A percentile compares a stretch with the other conserved stretches of the same genome.
Conservation (phyloP, 176 grass and related monocot genomes). For the Zizania latifolia region DNA sequence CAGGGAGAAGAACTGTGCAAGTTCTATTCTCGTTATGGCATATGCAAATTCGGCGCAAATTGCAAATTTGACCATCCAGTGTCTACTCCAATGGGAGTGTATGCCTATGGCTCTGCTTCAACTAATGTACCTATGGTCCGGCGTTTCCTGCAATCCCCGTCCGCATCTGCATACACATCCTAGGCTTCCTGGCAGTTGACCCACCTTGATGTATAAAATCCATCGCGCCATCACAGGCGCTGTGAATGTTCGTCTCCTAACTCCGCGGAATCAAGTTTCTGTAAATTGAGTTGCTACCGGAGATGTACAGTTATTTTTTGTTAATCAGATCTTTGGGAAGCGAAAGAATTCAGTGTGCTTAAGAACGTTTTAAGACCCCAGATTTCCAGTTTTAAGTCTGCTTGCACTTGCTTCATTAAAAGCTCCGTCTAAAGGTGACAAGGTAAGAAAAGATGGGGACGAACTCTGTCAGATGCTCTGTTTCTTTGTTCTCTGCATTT, state of each 20-base stretch:
- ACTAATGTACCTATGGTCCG: slow-evolving; percentile 41
- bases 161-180: slow-evolving; percentile 34
- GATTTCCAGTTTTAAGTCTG: slow-evolving; percentile 3
- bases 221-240: slow-evolving; percentile 23
- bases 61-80: slow-evolving; percentile 99
- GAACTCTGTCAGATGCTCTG: neutral
- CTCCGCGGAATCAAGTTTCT: slow-evolving; percentile 52
- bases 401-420: neutral
- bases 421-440: neutral
- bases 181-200: slow-evolving; percentile 40
- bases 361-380: slow-evolving; percentile 10
- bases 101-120: slow-evolving; percentile 52
- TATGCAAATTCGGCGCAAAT: slow-evolving; percentile 93
- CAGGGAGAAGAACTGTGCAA: slow-evolving; percentile 92
- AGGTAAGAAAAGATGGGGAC: neutral
- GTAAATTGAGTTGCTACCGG: slow-evolving; percentile 76
- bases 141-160: slow-evolving; percentile 53
- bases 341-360: no score
- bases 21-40: slow-evolving; percentile 97
- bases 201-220: slow-evolving; percentile 46
- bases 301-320: slow-evolving; percentile 65
- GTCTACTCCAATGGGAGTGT: slow-evolving; percentile 72
- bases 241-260: slow-evolving; percentile 43
- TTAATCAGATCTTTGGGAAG: slow-evolving; percentile 23
- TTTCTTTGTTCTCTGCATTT: neutral